phyloP scores from a whole-genome alignment of 352 stramenopile species.

The Globisporangium irregulare region DNA sequence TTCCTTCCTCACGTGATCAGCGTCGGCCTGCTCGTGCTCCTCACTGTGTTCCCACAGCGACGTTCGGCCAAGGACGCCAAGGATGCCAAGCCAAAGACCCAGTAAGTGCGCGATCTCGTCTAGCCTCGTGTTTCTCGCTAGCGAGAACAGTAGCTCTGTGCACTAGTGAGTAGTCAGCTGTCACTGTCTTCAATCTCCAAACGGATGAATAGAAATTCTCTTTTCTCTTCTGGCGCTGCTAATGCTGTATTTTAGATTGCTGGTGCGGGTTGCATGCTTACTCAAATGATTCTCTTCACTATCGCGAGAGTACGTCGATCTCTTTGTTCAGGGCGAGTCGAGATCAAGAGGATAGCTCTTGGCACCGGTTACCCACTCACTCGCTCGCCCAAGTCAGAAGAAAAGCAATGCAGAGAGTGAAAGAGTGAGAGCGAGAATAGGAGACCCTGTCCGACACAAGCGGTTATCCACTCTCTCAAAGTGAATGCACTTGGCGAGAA shows the following conservation, averaged over 20 bases:
- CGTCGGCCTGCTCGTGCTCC: conserved; percentile 58
- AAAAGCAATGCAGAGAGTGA: no score
- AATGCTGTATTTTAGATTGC: not conserved
- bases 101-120: conserved; percentile 24
- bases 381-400: not conserved
- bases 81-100: conserved; percentile 32
- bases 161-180: not conserved
- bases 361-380: not conserved
- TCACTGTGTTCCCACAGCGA: conserved; percentile 52
- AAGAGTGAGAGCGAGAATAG: not conserved
- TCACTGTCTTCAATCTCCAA: not conserved
- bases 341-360: not conserved
- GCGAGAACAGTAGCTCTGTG: not conserved
- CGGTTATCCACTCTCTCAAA: not conserved
- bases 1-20: conserved; percentile 72
- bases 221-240: conserved; percentile 1
- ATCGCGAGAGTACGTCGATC: not conserved
- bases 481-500: not conserved
- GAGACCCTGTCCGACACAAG: not conserved
- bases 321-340: not conserved
- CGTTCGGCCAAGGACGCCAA: conserved; percentile 21
- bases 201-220: conserved; percentile 9
- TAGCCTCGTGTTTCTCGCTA: not conserved
- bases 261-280: not conserved
- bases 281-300: not conserved